Evolutionary conservation across 352 stramenopile genomes (phyloP).

Genomic region (Globisporangium nodosum): DNA sequence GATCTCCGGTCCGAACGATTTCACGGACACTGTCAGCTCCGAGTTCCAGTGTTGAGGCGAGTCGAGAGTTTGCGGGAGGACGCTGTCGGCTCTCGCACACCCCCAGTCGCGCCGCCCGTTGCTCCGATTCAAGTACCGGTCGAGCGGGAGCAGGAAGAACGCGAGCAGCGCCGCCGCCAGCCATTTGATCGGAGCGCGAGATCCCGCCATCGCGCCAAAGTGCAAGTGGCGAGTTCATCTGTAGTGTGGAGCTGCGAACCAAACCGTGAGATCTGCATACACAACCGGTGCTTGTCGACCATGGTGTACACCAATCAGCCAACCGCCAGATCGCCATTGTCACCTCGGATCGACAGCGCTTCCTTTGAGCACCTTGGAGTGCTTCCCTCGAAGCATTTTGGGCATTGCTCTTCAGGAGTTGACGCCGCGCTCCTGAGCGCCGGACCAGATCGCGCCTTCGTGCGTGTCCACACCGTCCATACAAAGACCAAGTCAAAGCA

Average conservation of each 20-base stretch:
- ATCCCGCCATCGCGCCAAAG: neutral
- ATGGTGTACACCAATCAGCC: neutral
- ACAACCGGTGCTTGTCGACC: neutral
- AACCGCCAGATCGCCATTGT: too few species aligned
- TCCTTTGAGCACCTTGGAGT: too few species aligned
- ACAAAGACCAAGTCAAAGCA: neutral
- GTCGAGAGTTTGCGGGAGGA: neutral
- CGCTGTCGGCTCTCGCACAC: neutral
- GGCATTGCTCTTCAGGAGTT: neutral
- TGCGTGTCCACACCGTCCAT: neutral
- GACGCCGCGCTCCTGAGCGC: neutral
- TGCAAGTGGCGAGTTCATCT: neutral
- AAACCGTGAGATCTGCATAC: neutral
- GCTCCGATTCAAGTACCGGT: constrained; percentile 3
- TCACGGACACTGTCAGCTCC: neutral
- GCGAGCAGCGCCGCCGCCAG: neutral
- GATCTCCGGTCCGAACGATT: neutral
- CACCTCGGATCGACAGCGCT: too few species aligned
- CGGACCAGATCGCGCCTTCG: neutral
- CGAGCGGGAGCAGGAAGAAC: constrained; percentile 4
- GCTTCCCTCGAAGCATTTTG: too few species aligned
- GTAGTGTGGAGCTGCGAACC: neutral
- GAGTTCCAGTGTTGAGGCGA: neutral
- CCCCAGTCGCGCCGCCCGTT: neutral
- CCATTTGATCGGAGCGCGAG: neutral